phyloP scores from a whole-genome alignment of 768 basidiomycete species.

The Pleurotus eryngii region DNA sequence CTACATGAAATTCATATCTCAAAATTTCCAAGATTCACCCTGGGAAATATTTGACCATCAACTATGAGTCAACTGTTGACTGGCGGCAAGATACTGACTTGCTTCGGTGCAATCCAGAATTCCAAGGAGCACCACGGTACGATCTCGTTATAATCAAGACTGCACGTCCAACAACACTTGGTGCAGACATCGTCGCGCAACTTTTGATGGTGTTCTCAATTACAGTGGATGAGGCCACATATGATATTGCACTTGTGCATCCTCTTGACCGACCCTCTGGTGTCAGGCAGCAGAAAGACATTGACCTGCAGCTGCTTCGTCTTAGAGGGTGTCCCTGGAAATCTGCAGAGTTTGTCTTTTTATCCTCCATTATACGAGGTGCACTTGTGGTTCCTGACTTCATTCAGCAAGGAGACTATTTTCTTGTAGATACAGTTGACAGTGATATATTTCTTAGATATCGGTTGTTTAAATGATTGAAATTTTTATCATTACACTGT shows the following conservation, averaged over 20 bases:
- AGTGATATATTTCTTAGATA: constrained; percentile 22
- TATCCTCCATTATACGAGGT: constrained; percentile 25
- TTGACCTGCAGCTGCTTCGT: constrained; percentile 17
- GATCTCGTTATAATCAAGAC: constrained; percentile 24
- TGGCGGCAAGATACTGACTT: constrained; percentile 25
- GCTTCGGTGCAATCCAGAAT: constrained; percentile 26
- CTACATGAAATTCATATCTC: constrained; percentile 1
- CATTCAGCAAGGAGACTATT: constrained; percentile 13
- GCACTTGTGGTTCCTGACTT: constrained; percentile 21
- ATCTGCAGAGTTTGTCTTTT: constrained; percentile 18
- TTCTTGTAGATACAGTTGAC: constrained; percentile 26
- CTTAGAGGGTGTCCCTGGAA: constrained; percentile 8
- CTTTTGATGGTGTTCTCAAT: constrained; percentile 20
- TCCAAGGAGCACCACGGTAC: constrained; percentile 21
- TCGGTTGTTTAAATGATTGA: not conserved
- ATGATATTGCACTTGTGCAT: constrained; percentile 20
- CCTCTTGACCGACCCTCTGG: constrained; percentile 14
- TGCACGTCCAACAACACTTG: not conserved
- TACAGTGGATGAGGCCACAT: not conserved
- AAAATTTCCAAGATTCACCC: not conserved
- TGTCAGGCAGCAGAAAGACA: constrained; percentile 14
- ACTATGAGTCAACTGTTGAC: constrained; percentile 23
- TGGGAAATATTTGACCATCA: constrained; percentile 15
- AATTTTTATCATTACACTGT: too few species aligned
- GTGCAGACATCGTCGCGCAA: constrained; percentile 13